Evolutionary conservation across 805 yeast genomes (phyloP).

Genomic region (Nakazawaea anatomiae): DNA sequence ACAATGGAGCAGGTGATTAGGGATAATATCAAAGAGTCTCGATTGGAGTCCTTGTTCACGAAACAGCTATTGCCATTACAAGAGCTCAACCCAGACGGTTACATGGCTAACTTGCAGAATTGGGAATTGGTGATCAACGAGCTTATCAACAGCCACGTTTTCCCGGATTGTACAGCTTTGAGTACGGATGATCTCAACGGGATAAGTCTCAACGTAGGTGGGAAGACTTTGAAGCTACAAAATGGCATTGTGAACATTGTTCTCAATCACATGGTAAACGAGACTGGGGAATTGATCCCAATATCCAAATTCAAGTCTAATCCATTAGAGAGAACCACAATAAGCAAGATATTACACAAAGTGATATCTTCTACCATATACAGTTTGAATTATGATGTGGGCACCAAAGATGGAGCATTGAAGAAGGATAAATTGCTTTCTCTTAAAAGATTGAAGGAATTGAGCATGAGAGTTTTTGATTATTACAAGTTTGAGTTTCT

Average conservation of each 20-base stretch:
- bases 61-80: slow-evolving; percentile 3
- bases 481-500: slow-evolving; percentile 2
- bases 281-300: background rate
- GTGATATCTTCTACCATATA: background rate
- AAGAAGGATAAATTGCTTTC: background rate
- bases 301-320: background rate
- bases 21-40: slow-evolving; percentile 4
- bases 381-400: background rate
- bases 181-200: background rate
- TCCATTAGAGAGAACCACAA: background rate
- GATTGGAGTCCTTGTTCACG: slow-evolving; percentile 6
- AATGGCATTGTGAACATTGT: background rate
- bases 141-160: background rate
- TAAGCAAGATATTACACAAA: background rate
- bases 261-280: slow-evolving; percentile 7
- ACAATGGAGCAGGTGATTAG: slow-evolving; percentile 1
- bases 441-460: background rate
- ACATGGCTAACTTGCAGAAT: slow-evolving; percentile 4
- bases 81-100: slow-evolving; percentile 7
- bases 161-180: background rate
- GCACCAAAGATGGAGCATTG: background rate
- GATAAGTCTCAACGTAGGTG: background rate
- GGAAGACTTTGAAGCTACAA: background rate
- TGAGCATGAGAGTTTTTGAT: background rate
- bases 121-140: slow-evolving; percentile 6